Evolutionary conservation across 148 eudicot genomes (phyloP).

Genomic region (Nepenthes mirabilis): DNA sequence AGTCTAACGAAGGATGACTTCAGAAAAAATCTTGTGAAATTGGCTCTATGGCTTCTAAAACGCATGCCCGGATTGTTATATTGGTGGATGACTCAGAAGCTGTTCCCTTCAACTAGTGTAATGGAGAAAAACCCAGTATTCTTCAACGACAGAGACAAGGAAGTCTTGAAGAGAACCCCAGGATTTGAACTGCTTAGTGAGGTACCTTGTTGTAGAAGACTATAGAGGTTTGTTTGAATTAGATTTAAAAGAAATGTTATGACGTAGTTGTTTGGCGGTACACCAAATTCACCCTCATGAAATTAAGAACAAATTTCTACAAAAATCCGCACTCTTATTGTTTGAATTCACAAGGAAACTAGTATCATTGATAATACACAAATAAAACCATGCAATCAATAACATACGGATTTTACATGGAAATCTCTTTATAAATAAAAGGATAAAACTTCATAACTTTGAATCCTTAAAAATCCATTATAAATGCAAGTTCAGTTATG

Average conservation of each 20-base stretch:
- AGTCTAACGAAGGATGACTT: constrained; percentile 22
- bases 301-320: too few relatives aligned
- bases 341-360: too few relatives aligned
- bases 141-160: constrained; percentile 41
- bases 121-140: constrained; percentile 46
- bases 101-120: constrained; percentile 37
- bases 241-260: background rate
- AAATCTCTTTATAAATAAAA: too few relatives aligned
- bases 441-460: too few relatives aligned
- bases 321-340: too few relatives aligned
- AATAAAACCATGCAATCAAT: too few relatives aligned
- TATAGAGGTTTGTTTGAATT: background rate
- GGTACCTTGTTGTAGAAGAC: constrained; percentile 17
- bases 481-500: too few relatives aligned
- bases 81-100: constrained; percentile 78
- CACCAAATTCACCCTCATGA: too few relatives aligned
- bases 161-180: constrained; percentile 50
- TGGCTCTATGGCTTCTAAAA: constrained; percentile 27
- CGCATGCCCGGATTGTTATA: constrained; percentile 43
- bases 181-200: constrained; percentile 49
- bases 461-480: too few relatives aligned
- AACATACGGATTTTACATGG: too few relatives aligned
- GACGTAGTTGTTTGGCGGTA: too few relatives aligned
- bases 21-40: constrained; percentile 33
- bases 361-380: too few relatives aligned